Evolutionary conservation across 306 rosid genomes (phyloP).

Genomic region (Castanospermum australe): DNA sequence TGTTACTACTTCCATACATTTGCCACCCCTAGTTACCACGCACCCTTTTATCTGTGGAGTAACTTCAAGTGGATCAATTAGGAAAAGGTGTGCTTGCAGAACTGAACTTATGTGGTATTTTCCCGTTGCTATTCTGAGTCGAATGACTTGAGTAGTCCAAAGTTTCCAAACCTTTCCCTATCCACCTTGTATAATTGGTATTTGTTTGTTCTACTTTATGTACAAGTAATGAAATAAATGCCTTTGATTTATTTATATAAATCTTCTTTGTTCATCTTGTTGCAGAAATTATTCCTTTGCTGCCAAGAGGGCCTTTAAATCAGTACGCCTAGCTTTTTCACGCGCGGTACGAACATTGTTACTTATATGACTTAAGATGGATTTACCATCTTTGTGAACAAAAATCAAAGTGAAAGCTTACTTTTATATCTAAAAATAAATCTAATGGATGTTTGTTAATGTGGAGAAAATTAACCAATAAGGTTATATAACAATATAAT

Average conservation of each 20-base stretch:
- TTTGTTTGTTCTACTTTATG: background rate
- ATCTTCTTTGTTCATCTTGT: constrained; percentile 7
- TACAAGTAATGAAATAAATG: constrained; percentile 7
- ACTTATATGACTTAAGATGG: background rate
- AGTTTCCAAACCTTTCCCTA: background rate
- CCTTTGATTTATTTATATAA: background rate
- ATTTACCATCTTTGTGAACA: background rate
- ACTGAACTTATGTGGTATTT: constrained; percentile 2
- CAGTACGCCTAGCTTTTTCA: constrained; percentile 41
- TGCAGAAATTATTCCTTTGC: constrained; percentile 49
- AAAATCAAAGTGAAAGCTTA: background rate
- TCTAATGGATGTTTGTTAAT: background rate
- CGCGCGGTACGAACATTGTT: constrained; percentile 42
- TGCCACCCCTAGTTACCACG: constrained; percentile 27
- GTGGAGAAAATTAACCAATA: background rate
- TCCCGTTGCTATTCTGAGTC: background rate
- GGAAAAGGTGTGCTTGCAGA: constrained; percentile 22
- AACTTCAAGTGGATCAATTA: constrained; percentile 27
- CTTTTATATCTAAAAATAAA: background rate
- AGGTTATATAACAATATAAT: background rate
- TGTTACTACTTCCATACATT: too few relatives aligned
- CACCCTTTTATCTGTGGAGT: constrained; percentile 33
- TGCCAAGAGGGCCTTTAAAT: constrained; percentile 39
- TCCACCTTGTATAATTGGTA: background rate
- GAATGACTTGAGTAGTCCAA: background rate